These are phyloP conservation scores for Yamadazyma spencermartinsiae DNA, from an alignment of 1,139 yeast genomes.

Conservation along the genomic window DNA sequence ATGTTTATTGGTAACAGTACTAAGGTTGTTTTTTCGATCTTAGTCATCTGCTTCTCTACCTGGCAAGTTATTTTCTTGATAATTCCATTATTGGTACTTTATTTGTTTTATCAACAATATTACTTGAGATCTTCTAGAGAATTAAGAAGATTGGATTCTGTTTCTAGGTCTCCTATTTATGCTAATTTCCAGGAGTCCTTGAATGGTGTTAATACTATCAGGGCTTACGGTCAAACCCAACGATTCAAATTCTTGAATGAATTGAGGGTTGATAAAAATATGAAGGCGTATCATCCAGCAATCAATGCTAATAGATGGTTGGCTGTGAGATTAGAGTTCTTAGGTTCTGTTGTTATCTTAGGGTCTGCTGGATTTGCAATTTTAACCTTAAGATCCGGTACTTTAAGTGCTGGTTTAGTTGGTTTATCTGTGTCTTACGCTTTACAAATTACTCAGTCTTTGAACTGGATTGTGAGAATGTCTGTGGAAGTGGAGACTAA, in stretches of 20 bases:
- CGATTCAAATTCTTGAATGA: slow-evolving; percentile 77
- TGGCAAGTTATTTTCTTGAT: slow-evolving; percentile 81
- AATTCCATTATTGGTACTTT: slow-evolving; percentile 69
- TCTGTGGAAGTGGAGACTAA: slow-evolving; percentile 97
- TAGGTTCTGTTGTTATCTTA: slow-evolving; percentile 85
- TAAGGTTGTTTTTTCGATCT: slow-evolving; percentile 76
- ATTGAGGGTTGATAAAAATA: slow-evolving; percentile 75
- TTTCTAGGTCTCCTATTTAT: slow-evolving; percentile 89
- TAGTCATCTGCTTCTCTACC: slow-evolving; percentile 84
- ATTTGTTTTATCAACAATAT: slow-evolving; percentile 83
- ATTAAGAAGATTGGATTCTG: slow-evolving; percentile 89
- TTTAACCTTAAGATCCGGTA: slow-evolving; percentile 63
- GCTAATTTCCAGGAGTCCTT: slow-evolving; percentile 97
- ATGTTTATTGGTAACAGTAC: slow-evolving; percentile 75
- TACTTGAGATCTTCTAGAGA: slow-evolving; percentile 91
- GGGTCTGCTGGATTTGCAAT: slow-evolving; percentile 85
- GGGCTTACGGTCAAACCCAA: slow-evolving; percentile 79
- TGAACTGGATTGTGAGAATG: slow-evolving; percentile 98
- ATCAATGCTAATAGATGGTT: slow-evolving; percentile 95
- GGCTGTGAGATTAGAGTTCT: slow-evolving; percentile 86
- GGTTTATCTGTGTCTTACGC: slow-evolving; percentile 94
- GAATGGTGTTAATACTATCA: slow-evolving; percentile 83
- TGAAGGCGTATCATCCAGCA: slow-evolving; percentile 93
- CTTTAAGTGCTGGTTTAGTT: slow-evolving; percentile 82
- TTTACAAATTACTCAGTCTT: slow-evolving; percentile 84